Evolutionary conservation across 1,139 yeast species (phyloP).

Genomic region (Meyerozyma athensensis): DNA sequence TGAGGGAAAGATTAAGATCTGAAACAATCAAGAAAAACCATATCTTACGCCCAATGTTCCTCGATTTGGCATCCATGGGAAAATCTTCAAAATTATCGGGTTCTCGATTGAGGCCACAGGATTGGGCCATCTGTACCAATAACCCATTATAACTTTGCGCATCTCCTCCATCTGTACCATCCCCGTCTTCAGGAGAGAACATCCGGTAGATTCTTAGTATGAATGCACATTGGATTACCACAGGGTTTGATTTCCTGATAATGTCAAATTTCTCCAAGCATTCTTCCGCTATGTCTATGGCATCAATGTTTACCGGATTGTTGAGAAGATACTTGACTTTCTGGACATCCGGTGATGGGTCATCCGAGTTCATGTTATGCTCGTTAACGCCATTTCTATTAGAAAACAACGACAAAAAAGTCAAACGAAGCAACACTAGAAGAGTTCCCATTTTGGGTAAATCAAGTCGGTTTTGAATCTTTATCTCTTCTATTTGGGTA

Average conservation of each 20-base stretch:
- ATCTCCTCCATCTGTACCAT: constrained; percentile 43
- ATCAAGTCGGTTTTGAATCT: constrained; percentile 26
- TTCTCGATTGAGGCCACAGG: constrained; percentile 45
- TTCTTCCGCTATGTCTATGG: constrained; percentile 29
- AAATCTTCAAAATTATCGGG: constrained; percentile 26
- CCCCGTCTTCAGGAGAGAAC: constrained; percentile 51
- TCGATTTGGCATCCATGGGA: constrained; percentile 19
- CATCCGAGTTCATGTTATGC: constrained; percentile 18
- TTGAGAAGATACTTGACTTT: constrained; percentile 22
- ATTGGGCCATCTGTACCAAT: constrained; percentile 38
- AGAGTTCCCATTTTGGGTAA: constrained; percentile 30
- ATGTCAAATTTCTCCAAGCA: constrained; percentile 43
- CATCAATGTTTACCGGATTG: constrained; percentile 29
- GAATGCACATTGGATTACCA: constrained; percentile 45
- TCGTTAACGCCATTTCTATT: constrained; percentile 29
- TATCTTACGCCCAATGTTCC: constrained; percentile 31
- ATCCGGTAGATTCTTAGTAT: constrained; percentile 34
- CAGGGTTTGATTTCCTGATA: constrained; percentile 42
- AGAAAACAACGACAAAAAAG: constrained; percentile 29
- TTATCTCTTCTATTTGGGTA: constrained; percentile 15
- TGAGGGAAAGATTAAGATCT: constrained; percentile 34
- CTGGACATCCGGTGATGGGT: constrained; percentile 20
- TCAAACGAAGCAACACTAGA: constrained; percentile 23
- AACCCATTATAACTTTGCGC: constrained; percentile 34
- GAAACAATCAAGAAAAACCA: constrained; percentile 29